These are phyloP conservation scores for Rhodamnia argentea DNA, from an alignment of 345 rosid genomes.

Conservation along the genomic window DNA sequence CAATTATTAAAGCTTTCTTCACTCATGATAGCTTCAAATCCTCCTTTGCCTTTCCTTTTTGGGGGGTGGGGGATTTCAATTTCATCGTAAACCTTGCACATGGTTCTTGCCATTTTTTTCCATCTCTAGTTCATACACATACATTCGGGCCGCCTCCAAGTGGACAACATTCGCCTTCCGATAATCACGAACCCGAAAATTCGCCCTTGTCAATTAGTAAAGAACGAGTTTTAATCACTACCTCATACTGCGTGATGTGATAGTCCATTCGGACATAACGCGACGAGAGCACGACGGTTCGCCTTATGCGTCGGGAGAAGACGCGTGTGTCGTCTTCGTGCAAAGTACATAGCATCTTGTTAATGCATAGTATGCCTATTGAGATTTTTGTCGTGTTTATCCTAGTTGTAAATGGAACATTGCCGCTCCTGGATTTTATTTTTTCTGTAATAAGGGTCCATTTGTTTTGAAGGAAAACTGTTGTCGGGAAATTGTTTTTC, in stretches of 20 bases:
- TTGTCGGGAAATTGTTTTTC: too few species aligned
- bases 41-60: neutral
- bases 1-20: neutral
- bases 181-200: neutral
- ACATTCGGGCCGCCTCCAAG: neutral
- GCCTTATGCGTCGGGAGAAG: too few species aligned
- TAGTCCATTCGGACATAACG: neutral
- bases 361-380: neutral
- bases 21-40: neutral
- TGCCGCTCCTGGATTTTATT: too few species aligned
- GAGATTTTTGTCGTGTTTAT: neutral
- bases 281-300: neutral
- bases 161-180: neutral
- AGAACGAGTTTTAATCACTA: neutral
- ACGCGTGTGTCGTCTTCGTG: too few species aligned
- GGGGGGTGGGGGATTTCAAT: neutral
- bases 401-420: neutral
- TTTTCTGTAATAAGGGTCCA: too few species aligned
- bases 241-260: neutral
- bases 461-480: too few species aligned
- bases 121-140: rapidly evolving
- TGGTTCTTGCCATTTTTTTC: neutral
- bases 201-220: neutral
- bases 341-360: neutral
- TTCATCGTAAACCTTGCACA: neutral